phyloP scores from a whole-genome alignment of 768 basidiomycete genomes.

The Tricholoma hemisulphureum region DNA sequence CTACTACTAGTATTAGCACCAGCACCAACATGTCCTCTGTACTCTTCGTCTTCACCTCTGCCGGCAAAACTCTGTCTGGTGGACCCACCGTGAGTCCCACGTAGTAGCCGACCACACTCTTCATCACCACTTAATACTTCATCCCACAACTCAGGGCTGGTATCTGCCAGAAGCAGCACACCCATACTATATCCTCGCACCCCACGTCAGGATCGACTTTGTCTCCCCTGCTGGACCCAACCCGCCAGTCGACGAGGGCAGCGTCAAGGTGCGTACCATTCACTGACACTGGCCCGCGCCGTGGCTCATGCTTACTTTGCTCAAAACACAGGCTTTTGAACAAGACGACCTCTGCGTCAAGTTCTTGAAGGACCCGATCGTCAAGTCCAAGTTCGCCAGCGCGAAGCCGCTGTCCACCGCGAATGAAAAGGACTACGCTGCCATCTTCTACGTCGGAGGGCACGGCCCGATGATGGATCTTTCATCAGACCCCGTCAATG shows the following conservation, averaged over 20 bases:
- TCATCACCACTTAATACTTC: background rate
- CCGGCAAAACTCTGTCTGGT: conserved; percentile 53
- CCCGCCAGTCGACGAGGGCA: conserved; percentile 63
- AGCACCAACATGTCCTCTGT: conserved; percentile 40
- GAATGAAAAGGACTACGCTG: conserved; percentile 60
- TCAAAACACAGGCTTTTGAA: conserved; percentile 41
- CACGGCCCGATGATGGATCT: conserved; percentile 79
- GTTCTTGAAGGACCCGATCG: conserved; percentile 58
- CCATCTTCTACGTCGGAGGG: conserved; percentile 77
- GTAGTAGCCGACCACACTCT: background rate
- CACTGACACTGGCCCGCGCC: background rate
- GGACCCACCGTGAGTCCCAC: conserved; percentile 43
- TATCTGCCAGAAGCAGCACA: conserved; percentile 78
- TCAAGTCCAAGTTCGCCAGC: conserved; percentile 49
- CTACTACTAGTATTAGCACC: background rate
- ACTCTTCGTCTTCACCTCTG: conserved; percentile 77
- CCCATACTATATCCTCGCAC: conserved; percentile 58
- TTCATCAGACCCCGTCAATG: conserved; percentile 53
- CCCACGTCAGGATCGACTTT: conserved; percentile 54
- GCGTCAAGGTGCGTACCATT: conserved; percentile 43
- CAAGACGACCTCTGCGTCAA: conserved; percentile 53
- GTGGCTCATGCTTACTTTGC: background rate
- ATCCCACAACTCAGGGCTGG: conserved; percentile 53
- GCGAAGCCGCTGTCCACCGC: conserved; percentile 65
- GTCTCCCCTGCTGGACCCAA: conserved; percentile 64